Conservation (phyloP, 2,329 filamentous ascomycete species). For the Neonectria neomacrospora region DNA sequence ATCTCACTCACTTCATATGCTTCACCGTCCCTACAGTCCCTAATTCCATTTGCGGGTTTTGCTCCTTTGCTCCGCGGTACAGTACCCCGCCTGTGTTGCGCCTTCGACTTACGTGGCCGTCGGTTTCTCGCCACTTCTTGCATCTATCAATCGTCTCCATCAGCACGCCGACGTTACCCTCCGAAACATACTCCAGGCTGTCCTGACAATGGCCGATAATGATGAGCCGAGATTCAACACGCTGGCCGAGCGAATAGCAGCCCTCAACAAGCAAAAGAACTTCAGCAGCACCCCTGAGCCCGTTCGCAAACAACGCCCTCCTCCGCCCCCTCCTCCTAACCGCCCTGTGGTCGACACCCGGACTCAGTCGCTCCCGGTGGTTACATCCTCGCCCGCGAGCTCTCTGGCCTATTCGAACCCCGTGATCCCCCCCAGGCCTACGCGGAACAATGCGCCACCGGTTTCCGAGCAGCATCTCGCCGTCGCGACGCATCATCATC, state of each 20-base stretch:
- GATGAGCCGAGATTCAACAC: constrained; percentile 71
- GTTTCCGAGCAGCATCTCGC: constrained; percentile 20
- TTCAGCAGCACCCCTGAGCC: constrained; percentile 59
- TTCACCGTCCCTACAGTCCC: constrained; percentile 24
- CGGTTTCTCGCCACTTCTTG: not conserved
- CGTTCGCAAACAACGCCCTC: constrained; percentile 53
- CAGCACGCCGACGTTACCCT: not conserved
- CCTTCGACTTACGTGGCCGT: constrained; percentile 8
- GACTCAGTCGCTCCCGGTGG: constrained; percentile 51
- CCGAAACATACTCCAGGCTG: not conserved
- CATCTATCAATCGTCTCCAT: not conserved
- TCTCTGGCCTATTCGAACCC: constrained; percentile 31
- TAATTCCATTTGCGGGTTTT: constrained; percentile 12
- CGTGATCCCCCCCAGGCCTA: constrained; percentile 36
- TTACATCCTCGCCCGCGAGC: constrained; percentile 43
- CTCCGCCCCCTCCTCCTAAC: constrained; percentile 54
- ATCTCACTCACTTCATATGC: constrained; percentile 13
- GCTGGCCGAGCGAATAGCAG: constrained; percentile 71
- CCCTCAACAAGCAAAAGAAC: constrained; percentile 70
- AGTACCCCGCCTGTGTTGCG: not conserved
- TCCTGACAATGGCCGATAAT: constrained; percentile 64
- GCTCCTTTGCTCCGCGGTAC: not conserved
- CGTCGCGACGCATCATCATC: constrained; percentile 29
- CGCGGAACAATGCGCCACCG: constrained; percentile 29
- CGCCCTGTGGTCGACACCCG: constrained; percentile 53